Percentiles rank a stretch among this genome's conserved stretches.
Conservation (phyloP, 192 early-diverging fungal species). For the Paraglomus occultum region DNA sequence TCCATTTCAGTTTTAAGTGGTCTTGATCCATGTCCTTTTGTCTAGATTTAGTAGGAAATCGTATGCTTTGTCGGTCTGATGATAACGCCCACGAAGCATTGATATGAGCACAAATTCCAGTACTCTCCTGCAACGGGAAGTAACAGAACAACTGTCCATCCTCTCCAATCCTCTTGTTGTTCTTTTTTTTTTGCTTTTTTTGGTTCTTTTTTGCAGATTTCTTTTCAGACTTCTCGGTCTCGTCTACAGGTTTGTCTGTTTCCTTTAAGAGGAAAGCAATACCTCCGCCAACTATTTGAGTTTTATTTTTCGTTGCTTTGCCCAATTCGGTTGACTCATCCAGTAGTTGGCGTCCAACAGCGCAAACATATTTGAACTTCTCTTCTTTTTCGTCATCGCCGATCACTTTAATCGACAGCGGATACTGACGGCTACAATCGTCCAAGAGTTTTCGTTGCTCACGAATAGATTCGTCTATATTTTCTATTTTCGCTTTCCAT, state of each 20-base stretch:
- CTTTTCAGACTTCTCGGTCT: no score
- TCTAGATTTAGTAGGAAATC: background rate
- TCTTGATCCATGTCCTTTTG: slow-evolving; percentile 3
- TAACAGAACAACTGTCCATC: background rate
- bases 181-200: no score
- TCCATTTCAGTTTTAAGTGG: slow-evolving; percentile 3
- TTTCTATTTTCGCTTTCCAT: slow-evolving; percentile 11
- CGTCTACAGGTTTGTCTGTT: background rate
- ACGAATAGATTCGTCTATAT: background rate
- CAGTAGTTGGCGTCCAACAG: no score
- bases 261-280: background rate
- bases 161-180: background rate
- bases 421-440: background rate
- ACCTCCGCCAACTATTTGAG: background rate
- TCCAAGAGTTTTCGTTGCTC: background rate
- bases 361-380: no score
- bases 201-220: no score
- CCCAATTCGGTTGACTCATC: no score
- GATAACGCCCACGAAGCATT: slow-evolving; percentile 13
- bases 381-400: no score
- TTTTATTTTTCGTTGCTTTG: background rate
- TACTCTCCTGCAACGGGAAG: slow-evolving; percentile 2
- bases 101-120: slow-evolving; percentile 9
- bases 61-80: slow-evolving; percentile 13
- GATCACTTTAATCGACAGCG: no score